Evolutionary conservation across 2,329 filamentous ascomycete species (phyloP).

Genomic region (Xylariales sp.): DNA sequence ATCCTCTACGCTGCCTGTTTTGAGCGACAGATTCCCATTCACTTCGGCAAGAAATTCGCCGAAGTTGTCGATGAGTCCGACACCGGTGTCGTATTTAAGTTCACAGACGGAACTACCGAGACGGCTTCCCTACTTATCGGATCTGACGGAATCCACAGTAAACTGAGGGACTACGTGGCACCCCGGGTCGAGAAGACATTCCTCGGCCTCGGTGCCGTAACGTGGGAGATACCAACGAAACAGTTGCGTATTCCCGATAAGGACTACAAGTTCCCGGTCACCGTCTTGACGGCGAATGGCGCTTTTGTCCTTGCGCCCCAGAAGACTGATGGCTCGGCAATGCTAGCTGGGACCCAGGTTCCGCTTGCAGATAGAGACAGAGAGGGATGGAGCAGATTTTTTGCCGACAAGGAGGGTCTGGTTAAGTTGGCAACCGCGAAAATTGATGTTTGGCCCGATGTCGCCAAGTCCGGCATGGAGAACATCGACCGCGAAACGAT

Average conservation of each 20-base stretch:
- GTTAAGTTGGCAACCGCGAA: conserved; percentile 14
- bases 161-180: conserved; percentile 62
- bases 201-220: conserved; percentile 58
- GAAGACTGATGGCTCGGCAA: conserved; percentile 37
- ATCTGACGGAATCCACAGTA: conserved; percentile 70
- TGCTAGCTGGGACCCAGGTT: conserved; percentile 40
- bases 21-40: conserved; percentile 55
- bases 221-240: conserved; percentile 34
- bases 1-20: conserved; percentile 56
- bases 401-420: conserved; percentile 39
- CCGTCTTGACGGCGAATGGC: conserved; percentile 33
- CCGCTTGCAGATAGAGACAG: conserved; percentile 30
- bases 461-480: conserved; percentile 36
- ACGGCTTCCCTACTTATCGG: conserved; percentile 62
- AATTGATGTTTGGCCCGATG: conserved; percentile 35
- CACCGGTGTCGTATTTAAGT: conserved; percentile 57
- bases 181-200: conserved; percentile 62
- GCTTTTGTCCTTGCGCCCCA: conserved; percentile 41
- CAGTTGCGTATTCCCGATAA: conserved; percentile 38
- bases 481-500: conserved; percentile 36
- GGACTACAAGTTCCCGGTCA: conserved; percentile 39
- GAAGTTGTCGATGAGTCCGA: conserved; percentile 56
- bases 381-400: conserved; percentile 33
- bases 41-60: conserved; percentile 62
- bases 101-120: conserved; percentile 58